Base-by-base conservation (phyloP, 495 filamentous ascomycete species). In the Clohesyomyces aquaticus region DNA sequence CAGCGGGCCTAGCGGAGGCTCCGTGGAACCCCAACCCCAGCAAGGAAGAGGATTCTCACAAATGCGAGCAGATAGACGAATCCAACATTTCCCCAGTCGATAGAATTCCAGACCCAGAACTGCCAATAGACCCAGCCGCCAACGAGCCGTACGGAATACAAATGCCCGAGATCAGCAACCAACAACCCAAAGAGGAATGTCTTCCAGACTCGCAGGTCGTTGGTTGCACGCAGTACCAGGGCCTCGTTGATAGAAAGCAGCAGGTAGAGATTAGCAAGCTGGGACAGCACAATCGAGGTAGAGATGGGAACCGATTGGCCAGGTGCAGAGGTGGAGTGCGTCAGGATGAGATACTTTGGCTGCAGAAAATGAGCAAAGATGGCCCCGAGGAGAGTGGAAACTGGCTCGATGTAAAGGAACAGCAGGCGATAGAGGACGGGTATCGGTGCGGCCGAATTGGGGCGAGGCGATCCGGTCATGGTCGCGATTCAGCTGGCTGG, bases 201-300 rank as follows among this genome's bases (percentile, higher is more conserved):
- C 49, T 77, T 79, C 88, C 88, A 91, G 55, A 91, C 86, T 4
- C 76, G 74, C 4, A 85, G 60, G 70, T 90, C 84, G 19, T 74
- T 73, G 4, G 87, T 85, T 9, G 80, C 73, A 21, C 88, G 86
- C 54, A 91, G 77, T 14, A 90, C 82, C 16, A 90, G 74, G 1
- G 84, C 86, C 73, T 91, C 87, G 72, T 84, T 89, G 47, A 91
- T 62, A 56, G 86, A 83, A 72, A 91, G 88, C 50, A 87, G 76
- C 9, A 88, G 66, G 74, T 88, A 88, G 19, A 88, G 65, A 70
- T 87, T 88, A 28, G 81, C 85, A 19, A 88, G 82, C 72, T 88
- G 85, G 18, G 82, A 81, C 43, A 87, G 73, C 18, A 80, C 79
- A 46, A 89, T 81, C 1, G 78, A 78, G 0, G 83, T 85, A 9